These are phyloP conservation scores for Emmonsiellopsis sp. DNA, from an alignment of 2,329 filamentous ascomycete genomes.

Conservation along the genomic window DNA sequence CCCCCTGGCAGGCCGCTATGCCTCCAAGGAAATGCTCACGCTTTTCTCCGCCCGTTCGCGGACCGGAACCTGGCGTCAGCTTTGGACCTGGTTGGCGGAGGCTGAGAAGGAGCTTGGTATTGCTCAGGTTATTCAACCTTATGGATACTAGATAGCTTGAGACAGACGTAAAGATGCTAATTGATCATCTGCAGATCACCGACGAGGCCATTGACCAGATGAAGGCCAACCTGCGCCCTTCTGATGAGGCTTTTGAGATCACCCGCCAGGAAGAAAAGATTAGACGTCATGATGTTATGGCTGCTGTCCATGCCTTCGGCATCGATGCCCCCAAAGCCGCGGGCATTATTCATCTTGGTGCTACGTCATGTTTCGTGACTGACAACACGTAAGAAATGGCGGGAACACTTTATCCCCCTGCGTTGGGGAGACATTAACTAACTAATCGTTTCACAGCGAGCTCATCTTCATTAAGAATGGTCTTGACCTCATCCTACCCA, in stretches of 20 bases:
- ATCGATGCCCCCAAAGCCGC: constrained; percentile 64
- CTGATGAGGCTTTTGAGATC: constrained; percentile 67
- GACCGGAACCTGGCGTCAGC: constrained; percentile 68
- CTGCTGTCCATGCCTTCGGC: constrained; percentile 55
- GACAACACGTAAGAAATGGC: constrained; percentile 43
- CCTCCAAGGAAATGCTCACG: constrained; percentile 59
- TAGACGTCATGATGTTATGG: constrained; percentile 56
- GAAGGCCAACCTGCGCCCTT: constrained; percentile 61
- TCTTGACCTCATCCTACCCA: constrained; percentile 65
- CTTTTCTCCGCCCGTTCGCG: constrained; percentile 71
- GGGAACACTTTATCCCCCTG: too few species aligned
- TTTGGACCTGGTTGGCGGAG: constrained; percentile 81
- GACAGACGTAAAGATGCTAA: too few species aligned
- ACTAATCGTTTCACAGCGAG: constrained; percentile 39
- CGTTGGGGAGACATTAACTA: too few species aligned
- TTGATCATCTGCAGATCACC: constrained; percentile 22
- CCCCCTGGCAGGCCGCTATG: constrained; percentile 62
- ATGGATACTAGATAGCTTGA: too few species aligned
- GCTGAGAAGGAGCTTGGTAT: constrained; percentile 72
- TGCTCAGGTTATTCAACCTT: constrained; percentile 41
- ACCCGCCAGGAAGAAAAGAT: constrained; percentile 68
- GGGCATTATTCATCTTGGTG: constrained; percentile 72
- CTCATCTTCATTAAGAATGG: constrained; percentile 68
- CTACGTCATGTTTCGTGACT: constrained; percentile 42
- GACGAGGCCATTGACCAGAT: constrained; percentile 68